phyloP scores from a whole-genome alignment of 768 basidiomycete genomes.

The Lactarius trivialis region DNA sequence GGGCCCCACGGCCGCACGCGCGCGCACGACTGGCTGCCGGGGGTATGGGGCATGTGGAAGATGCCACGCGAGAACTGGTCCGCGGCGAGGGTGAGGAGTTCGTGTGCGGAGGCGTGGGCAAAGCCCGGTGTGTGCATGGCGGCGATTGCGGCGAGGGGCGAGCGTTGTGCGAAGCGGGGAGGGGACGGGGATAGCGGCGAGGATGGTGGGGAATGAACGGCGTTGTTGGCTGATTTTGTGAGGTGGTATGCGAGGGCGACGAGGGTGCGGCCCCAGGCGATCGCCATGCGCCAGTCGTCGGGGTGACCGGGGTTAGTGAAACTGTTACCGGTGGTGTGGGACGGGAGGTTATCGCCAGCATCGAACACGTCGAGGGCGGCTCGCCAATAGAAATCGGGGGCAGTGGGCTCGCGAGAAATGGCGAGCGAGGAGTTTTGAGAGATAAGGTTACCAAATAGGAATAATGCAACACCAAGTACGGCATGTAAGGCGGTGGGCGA shows the following conservation, averaged over 20 bases:
- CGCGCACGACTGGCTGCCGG: not conserved
- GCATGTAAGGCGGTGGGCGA: slow-evolving; percentile 61
- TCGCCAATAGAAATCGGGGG: slow-evolving; percentile 52
- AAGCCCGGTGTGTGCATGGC: slow-evolving; percentile 46
- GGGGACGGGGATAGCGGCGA: slow-evolving; percentile 1
- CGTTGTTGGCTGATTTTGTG: not conserved
- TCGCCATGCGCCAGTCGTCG: slow-evolving; percentile 65
- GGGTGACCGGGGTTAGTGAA: slow-evolving; percentile 11
- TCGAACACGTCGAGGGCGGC: slow-evolving; percentile 68
- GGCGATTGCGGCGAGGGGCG: slow-evolving; percentile 46
- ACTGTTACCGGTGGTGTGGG: slow-evolving; percentile 27
- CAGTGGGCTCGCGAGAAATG: slow-evolving; percentile 47
- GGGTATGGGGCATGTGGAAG: slow-evolving; percentile 60
- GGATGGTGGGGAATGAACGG: slow-evolving; percentile 24
- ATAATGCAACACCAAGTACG: slow-evolving; percentile 56
- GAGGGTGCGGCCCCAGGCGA: slow-evolving; percentile 61
- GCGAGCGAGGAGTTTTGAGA: slow-evolving; percentile 45
- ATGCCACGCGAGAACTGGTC: slow-evolving; percentile 66
- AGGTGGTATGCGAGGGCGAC: slow-evolving; percentile 51
- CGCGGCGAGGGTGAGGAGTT: slow-evolving; percentile 53
- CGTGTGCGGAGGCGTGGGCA: slow-evolving; percentile 39
- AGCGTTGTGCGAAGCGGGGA: slow-evolving; percentile 26
- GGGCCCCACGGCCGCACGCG: not conserved
- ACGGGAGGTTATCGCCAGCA: slow-evolving; percentile 56
- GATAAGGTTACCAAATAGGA: slow-evolving; percentile 57